Conservation (phyloP, 331 rosid genomes). For the Arachis monticola region DNA sequence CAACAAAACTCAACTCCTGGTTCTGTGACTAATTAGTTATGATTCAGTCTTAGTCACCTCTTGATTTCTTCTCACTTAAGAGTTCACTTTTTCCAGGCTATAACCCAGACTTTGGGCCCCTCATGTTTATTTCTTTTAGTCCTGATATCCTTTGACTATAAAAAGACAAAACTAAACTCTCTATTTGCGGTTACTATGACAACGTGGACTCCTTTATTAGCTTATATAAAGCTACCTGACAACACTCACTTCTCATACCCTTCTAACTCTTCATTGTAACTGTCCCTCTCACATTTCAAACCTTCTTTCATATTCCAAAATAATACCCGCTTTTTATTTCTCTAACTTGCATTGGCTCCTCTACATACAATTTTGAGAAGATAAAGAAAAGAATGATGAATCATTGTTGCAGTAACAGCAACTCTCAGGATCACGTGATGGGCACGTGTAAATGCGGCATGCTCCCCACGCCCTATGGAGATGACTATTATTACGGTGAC, state of each 20-base stretch:
- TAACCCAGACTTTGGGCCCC: slow-evolving; percentile 58
- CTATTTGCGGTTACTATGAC: slow-evolving; percentile 59
- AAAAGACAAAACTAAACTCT: slow-evolving; percentile 1
- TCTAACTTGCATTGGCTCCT: no score
- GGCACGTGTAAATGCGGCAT: slow-evolving; percentile 71
- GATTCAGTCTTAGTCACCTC: slow-evolving; percentile 27
- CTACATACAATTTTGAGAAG: background rate
- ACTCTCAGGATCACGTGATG: slow-evolving; percentile 61
- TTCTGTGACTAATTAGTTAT: slow-evolving; percentile 28
- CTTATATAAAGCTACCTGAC: slow-evolving; percentile 66
- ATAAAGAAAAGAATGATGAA: slow-evolving; percentile 48
- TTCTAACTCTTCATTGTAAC: background rate
- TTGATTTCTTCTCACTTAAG: background rate
- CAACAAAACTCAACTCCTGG: slow-evolving; percentile 19
- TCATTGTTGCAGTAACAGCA: slow-evolving; percentile 56
- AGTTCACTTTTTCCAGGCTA: slow-evolving; percentile 36
- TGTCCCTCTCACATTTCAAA: slow-evolving; percentile 38
- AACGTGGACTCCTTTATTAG: slow-evolving; percentile 71
- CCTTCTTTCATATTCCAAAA: slow-evolving; percentile 45
- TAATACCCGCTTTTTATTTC: no score
- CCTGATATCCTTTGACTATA: background rate
- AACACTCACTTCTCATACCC: slow-evolving; percentile 49
- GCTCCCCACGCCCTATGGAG: slow-evolving; percentile 42
- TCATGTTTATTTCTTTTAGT: slow-evolving; percentile 32
- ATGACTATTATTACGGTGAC: slow-evolving; percentile 34